Evolutionary conservation across 805 yeast species (phyloP), one percentile per base, ranked within the genome.

Genomic region (Myxozyma monticola): DNA sequence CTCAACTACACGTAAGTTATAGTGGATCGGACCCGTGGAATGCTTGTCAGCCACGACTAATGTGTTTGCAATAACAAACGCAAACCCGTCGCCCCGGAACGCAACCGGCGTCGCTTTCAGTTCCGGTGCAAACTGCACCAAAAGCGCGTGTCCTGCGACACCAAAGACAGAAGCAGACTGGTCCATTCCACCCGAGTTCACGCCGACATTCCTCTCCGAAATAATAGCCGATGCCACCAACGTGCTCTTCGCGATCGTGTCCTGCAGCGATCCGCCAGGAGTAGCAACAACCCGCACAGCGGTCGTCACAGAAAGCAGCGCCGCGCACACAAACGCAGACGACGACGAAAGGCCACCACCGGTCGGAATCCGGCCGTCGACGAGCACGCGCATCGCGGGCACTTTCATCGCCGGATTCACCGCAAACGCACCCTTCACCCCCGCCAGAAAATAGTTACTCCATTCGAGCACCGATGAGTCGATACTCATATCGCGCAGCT

Each of bases 181-280:
- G 63, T 84, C 89, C 85, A 84, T 78, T 34, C 89, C 88, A n/a
- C 89, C 90, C 30, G 83, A 80, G 64, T 81, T 83, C 45, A 84
- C 85, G 30, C 89, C 89, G 31, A 84, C 80, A 46, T 79, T 79
- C 66, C 83, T 86, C 63, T 84, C 89, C 34, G 83, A 78, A 4
- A 77, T 79, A 36, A 80, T 81, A 4, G 88, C 81, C 44, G 83
- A 78, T 46, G 69, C 66, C 17, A 84, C 80, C 51, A 84, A 70
- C 49, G 75, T 81, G 14, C 73, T 64, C 61, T 81, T 80, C 47
- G 77, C 55, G 33, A 82, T 66, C 8, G 60, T 51, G n/a, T 15
- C 28, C n/a, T 39, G 26, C 3, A 34, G 18, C 10, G 45, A 25
- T 17, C 14, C 21, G n/a, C 6, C 20, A 4, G 45, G 26, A n/a